phyloP scores from a whole-genome alignment of 345 rosid species.

The Salix dunnii region DNA sequence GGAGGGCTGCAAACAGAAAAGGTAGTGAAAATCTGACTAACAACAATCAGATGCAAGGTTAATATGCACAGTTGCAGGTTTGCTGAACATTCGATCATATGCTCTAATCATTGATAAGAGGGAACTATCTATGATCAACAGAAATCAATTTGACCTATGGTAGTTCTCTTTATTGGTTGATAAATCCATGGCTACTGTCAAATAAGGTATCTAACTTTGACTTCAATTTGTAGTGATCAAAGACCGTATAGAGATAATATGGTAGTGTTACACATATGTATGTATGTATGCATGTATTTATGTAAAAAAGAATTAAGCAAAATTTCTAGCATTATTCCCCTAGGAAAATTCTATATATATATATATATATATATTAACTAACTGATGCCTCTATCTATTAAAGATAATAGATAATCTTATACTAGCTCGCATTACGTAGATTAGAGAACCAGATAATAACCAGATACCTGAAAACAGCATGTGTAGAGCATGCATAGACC shows the following conservation, averaged over 20 bases:
- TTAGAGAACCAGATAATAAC: background rate
- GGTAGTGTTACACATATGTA: background rate
- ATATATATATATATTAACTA: no score
- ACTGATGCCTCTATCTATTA: no score
- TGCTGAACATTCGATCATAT: background rate
- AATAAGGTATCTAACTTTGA: slow-evolving; percentile 2
- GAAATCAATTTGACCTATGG: background rate
- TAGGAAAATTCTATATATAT: no score
- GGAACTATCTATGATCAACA: background rate
- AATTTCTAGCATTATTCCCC: no score
- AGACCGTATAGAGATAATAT: background rate
- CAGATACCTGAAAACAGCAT: slow-evolving; percentile 87
- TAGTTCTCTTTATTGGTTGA: background rate
- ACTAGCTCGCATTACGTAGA: background rate
- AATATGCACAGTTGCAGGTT: background rate
- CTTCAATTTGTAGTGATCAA: background rate
- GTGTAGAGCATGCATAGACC: slow-evolving; percentile 92
- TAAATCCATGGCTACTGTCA: background rate
- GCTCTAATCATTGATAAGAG: background rate
- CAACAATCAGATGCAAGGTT: slow-evolving; percentile 7
- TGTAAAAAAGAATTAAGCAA: no score
- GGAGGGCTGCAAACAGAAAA: slow-evolving; percentile 63
- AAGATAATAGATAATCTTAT: background rate
- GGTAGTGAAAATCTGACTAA: background rate
- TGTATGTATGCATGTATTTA: no score